These are phyloP conservation scores for Styphnolobium japonicum DNA, from an alignment of 306 rosid species.

Conservation along the genomic window DNA sequence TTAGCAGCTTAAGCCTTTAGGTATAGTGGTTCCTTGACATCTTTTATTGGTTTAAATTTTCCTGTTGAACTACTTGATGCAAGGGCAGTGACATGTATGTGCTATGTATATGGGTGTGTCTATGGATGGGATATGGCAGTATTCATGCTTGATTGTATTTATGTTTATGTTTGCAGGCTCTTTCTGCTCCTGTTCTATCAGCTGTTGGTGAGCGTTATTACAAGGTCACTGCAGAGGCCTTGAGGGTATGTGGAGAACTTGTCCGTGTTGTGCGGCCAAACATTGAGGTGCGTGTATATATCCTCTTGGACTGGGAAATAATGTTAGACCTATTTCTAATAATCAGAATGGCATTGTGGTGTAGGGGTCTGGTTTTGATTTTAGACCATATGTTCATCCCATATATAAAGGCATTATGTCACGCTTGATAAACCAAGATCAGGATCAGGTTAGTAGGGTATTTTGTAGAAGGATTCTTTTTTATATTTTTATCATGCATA, in stretches of 20 bases:
- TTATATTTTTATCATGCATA: conserved; percentile 17
- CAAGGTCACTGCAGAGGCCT: conserved; percentile 99
- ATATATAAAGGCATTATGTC: conserved; percentile 93
- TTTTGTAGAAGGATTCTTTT: neutral
- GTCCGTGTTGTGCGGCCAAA: conserved; percentile 90
- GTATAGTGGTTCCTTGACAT: neutral
- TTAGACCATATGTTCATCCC: conserved; percentile 83
- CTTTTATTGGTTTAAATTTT: neutral
- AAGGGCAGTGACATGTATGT: conserved; percentile 5
- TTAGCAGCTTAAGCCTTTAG: neutral
- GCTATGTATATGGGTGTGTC: neutral
- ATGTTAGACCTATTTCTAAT: conserved; percentile 28
- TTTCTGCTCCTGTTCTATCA: conserved; percentile 92
- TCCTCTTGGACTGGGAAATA: conserved; percentile 13
- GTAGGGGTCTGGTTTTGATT: conserved; percentile 78
- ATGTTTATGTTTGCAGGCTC: conserved; percentile 57
- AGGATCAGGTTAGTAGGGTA: conserved; percentile 83
- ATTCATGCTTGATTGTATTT: neutral
- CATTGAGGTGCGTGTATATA: conserved; percentile 60
- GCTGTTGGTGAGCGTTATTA: conserved; percentile 99
- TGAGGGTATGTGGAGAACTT: conserved; percentile 95
- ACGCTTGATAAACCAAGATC: conserved; percentile 98
- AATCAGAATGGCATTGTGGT: conserved; percentile 17
- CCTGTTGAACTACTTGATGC: neutral
- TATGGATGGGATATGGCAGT: neutral